Evolutionary conservation across 768 basidiomycete genomes (phyloP), one percentile per base, ranked within the genome.

Genomic region (Kwoniella newhampshirensis): DNA sequence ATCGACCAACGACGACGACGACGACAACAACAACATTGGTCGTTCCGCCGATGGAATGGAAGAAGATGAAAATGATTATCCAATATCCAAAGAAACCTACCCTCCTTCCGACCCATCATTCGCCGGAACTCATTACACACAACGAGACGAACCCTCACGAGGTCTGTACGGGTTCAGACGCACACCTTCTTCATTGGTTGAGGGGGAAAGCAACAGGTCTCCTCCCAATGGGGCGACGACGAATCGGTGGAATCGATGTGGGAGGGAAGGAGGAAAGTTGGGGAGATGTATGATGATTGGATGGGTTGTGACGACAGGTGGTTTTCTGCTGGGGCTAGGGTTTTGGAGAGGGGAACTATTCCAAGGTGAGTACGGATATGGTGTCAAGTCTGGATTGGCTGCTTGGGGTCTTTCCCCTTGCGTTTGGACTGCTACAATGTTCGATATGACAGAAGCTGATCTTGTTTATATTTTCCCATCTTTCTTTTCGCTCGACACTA

Each of bases 281-380:
- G 70, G 70, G 3, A 57, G 61, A 25, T 57, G 57, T 1, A 59
- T 72, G 54, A 67, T 72, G 39, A 41, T 69, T 11, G 70, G 70
- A 49, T 96, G 92, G 79, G 83, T 81, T 17, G 79, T 86, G 6
- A 91, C 89, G 30, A 90, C 82, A 60, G 79, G 91, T 32, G 85
- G 82, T 12, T 90, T 94, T 66, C 70, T 92, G 32, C 76, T 86
- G 44, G 88, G 87, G n/a, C 84, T 92, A 70, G 86, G 85, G 30
- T 84, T 90, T 63, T 93, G 87, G 82, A 86, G 85, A 76, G 81
- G 82, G 20, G 84, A 94, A 71, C 81, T 94, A 39, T 93, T 96
- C 76, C 77, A 82, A 66, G 84, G 91, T 91, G 68, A 73, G 87
- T 80, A n/a, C n/a, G n/a, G n/a, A n/a, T n/a, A n/a, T n/a, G n/a